Base-by-base conservation (phyloP, 345 rosid species). In the Laguncularia racemosa region DNA sequence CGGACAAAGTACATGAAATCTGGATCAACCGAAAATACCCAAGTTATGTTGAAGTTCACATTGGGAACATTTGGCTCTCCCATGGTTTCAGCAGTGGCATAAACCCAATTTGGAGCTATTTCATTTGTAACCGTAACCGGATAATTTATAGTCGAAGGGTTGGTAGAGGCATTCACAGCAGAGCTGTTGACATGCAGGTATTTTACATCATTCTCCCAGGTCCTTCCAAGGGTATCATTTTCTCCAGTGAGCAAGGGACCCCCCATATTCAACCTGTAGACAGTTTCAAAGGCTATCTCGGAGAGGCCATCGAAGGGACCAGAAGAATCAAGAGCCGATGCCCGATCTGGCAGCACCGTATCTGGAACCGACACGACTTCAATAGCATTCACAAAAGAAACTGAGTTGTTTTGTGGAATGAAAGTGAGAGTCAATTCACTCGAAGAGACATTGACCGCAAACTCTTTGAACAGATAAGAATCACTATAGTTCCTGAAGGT, bases 321-420 rank as follows among this genome's bases (percentile, higher is more conserved):
- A 16, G 89, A 67, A 17, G 96, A 95, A 67, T 82, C 77, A 14
- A 90, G 43, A 59, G 83, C 70, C 53, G 77, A 38, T 45, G 97
- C 99, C 72, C 77, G 92, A 44, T 85, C 97, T 6, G 96, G 87
- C 20, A 95, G 53, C 56, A 87, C 61, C n/a, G 15, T 72, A 58
- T 85, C 91, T 3, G 99, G 99, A 46, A 88, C 65, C 40, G 99
- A 89, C 54, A 90, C 79, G 26, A 95, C 91, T 56, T 95, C 99
- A 52, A 95, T 85, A 4, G 96, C 96, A 77, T 95, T 95, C 63
- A 95, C 85, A 61, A 95, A 95, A 2, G 81, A 75, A 58, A 85
- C 86, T 2, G 99, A 88, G 63, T 70, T 72, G 78, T 90, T 90
- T 0, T 73, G 71, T 47, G 97, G 86, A 60, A 87, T 74, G 78